phyloP scores from a whole-genome alignment of 805 yeast species.

The Candida railenensis region DNA sequence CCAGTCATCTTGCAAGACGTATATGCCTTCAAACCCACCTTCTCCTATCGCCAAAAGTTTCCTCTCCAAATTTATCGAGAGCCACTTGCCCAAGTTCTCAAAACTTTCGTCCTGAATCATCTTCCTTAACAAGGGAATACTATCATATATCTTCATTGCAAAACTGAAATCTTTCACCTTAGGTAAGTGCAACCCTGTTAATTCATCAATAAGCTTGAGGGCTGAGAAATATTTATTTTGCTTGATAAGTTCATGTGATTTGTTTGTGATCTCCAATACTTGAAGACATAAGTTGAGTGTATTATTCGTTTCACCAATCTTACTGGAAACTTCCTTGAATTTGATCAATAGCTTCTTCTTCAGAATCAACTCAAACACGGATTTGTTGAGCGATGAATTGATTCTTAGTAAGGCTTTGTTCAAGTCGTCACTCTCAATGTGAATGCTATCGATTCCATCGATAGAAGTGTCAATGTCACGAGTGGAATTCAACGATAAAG shows the following conservation, averaged over 20 bases:
- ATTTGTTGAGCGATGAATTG: conserved; percentile 55
- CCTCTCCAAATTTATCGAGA: conserved; percentile 58
- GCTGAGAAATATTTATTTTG: conserved; percentile 82
- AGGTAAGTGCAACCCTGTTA: conserved; percentile 66
- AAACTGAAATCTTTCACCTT: conserved; percentile 74
- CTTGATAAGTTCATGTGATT: conserved; percentile 76
- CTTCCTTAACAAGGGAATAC: conserved; percentile 73
- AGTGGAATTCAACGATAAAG: conserved; percentile 60
- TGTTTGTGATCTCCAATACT: conserved; percentile 82
- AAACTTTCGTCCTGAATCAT: conserved; percentile 75
- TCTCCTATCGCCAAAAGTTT: conserved; percentile 61
- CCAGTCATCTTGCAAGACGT: conserved; percentile 62
- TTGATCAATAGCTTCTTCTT: conserved; percentile 60
- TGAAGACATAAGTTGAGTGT: conserved; percentile 73
- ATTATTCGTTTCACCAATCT: conserved; percentile 68
- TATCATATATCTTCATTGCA: conserved; percentile 66
- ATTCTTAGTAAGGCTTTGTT: conserved; percentile 55
- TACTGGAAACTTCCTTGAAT: conserved; percentile 60
- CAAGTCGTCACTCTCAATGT: conserved; percentile 54
- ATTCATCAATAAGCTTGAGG: conserved; percentile 73
- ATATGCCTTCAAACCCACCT: conserved; percentile 52
- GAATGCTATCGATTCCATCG: conserved; percentile 60
- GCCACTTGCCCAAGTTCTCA: conserved; percentile 62
- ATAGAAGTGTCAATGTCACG: conserved; percentile 57
- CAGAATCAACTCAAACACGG: conserved; percentile 64